Evolutionary conservation across 1,284 basidiomycete genomes (phyloP), one percentile per base, ranked within the genome.

Genomic region (Ustilago shanxiensis): DNA sequence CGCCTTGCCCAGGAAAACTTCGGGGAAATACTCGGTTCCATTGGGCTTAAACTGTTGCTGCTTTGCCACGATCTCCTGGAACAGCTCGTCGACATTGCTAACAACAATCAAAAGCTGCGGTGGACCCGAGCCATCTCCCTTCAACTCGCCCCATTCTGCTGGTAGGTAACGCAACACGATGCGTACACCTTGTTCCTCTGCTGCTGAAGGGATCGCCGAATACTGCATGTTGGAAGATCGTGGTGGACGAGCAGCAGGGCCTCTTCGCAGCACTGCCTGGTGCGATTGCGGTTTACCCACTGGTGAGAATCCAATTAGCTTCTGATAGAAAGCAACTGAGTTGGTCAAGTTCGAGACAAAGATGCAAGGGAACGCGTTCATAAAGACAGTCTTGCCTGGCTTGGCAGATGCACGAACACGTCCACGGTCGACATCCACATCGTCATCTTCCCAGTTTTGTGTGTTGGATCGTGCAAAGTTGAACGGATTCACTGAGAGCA

Each of bases 11-110:
- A 71, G 49, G 20, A 70, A 71, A 29, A 77, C 62, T 45, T 73
- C 66, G 14, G 80, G 80, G 45, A 80, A 82, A 69, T 82, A 82
- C 58, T 75, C 79, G 31, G 37, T 22, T 33, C 71, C 75, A 18
- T 60, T 78, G 7, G 75, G 75, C 53, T 64, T 61, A n/a, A 78
- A 73, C 28, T 63, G 61, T 58, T 74, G 62, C 52, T 73, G 64
- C 45, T 74, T 73, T 39, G 67, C 61, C 2, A 66, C 55, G 16
- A 78, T 66, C 56, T 78, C 75, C 18, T 63, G 35, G 55, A 58
- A 74, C 26, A 78, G 59, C 49, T 78, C 75, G 37, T 78, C 75
- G 10, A 66, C 71, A 56, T 73, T 68, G 60, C 67, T 74, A 28
- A 78, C 75, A 8, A 71, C 75, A 18, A 78, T 50, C 29, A 73